A percentile compares a stretch with the other conserved stretches of the same genome.
phyloP scores from a whole-genome alignment of 371 early-diverging fungal species.

The Mortierella sp. region DNA sequence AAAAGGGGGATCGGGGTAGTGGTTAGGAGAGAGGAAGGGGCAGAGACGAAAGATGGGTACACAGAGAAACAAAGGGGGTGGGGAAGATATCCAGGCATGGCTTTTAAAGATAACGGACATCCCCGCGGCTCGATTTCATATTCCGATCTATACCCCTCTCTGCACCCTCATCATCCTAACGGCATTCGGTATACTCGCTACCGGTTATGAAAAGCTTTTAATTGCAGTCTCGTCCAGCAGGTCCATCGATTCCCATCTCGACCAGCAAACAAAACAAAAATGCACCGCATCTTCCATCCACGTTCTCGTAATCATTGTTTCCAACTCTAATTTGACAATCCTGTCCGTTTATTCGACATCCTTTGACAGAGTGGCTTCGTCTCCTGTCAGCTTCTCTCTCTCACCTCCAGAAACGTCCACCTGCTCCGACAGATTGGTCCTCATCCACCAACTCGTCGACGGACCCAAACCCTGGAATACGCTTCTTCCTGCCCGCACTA shows the following conservation, averaged over 20 bases:
- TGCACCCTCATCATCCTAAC: neutral
- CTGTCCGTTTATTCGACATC: neutral
- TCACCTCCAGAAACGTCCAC: constrained; percentile 29
- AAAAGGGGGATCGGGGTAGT: neutral
- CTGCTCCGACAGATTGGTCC: constrained; percentile 7
- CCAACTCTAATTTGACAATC: neutral
- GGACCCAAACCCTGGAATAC: neutral
- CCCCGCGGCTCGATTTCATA: neutral
- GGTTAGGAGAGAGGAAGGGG: neutral
- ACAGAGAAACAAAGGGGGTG: neutral
- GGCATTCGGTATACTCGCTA: neutral
- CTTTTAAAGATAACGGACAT: neutral
- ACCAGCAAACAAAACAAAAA: neutral
- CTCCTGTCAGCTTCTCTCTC: constrained; percentile 8
- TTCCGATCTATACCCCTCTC: constrained; percentile 7
- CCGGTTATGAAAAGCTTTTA: neutral
- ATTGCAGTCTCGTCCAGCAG: constrained; percentile 29
- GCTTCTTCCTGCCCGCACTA: neutral
- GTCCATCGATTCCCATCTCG: constrained; percentile 10
- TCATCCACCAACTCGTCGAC: constrained; percentile 1
- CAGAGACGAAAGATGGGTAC: neutral
- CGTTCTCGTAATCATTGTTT: neutral
- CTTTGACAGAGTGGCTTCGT: constrained; percentile 12
- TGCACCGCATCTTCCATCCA: neutral
- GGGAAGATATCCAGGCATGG: neutral